Percentiles rank a stretch among this genome's conserved stretches.
These are phyloP conservation scores for Fusarium buharicum DNA, from an alignment of 2,329 filamentous ascomycete genomes.

Conservation along the genomic window DNA sequence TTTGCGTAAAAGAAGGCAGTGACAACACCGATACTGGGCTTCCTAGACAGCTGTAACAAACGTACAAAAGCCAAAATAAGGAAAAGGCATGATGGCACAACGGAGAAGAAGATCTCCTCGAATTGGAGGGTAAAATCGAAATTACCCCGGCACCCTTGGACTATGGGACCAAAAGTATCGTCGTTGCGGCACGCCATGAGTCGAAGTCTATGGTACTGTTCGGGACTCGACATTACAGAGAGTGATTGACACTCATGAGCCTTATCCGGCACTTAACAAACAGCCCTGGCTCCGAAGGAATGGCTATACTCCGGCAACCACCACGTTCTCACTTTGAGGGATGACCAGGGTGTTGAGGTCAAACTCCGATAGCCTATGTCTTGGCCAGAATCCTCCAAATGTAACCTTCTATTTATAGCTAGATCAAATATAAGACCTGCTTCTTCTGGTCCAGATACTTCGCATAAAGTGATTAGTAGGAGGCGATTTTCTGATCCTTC, in stretches of 20 bases:
- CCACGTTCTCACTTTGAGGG: not conserved
- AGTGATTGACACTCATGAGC: not conserved
- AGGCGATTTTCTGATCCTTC: no score
- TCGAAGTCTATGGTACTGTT: not conserved
- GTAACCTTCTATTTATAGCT: slow-evolving; percentile 1
- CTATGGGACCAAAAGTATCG: slow-evolving; percentile 24
- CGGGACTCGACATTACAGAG: not conserved
- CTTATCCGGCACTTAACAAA: no score
- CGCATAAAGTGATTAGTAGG: no score
- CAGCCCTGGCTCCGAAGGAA: not conserved
- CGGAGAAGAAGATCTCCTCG: not conserved
- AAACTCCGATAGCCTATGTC: not conserved
- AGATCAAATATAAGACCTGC: not conserved
- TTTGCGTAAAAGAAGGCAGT: slow-evolving; percentile 2
- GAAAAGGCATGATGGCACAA: not conserved
- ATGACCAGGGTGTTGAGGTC: not conserved
- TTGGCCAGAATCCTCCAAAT: not conserved
- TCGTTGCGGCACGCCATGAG: slow-evolving; percentile 47
- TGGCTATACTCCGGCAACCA: not conserved
- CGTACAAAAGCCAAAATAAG: not conserved
- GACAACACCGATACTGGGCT: not conserved
- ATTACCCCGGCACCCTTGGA: slow-evolving; percentile 3
- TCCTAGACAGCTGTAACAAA: not conserved
- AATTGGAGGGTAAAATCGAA: slow-evolving; percentile 6
- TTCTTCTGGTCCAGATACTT: not conserved